Evolutionary conservation across 768 basidiomycete species (phyloP).

Genomic region (Suillus ampliporus): DNA sequence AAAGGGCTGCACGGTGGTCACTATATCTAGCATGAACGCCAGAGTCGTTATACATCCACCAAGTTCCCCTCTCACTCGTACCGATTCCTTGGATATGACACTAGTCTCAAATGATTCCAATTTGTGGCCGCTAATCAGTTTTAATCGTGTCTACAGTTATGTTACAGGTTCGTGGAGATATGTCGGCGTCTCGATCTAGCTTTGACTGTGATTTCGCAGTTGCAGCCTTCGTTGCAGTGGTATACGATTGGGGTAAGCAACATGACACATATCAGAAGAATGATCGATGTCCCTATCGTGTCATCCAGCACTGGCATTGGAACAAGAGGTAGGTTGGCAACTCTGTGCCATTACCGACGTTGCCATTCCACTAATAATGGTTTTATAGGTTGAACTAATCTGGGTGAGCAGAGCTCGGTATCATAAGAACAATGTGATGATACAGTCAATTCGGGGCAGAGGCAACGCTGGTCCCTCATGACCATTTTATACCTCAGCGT

Average conservation of each 20-base stretch:
- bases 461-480: background rate
- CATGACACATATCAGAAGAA: background rate
- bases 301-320: background rate
- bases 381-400: background rate
- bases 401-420: background rate
- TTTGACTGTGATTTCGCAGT: background rate
- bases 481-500: background rate
- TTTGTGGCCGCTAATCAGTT: background rate
- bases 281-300: background rate
- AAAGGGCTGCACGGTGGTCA: background rate
- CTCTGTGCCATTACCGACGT: background rate
- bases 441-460: background rate
- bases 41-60: background rate
- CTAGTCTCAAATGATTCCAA: background rate
- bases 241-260: background rate
- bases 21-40: background rate
- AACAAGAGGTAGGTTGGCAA: background rate
- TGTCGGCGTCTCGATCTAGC: background rate
- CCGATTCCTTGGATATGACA: background rate
- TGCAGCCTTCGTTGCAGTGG: background rate
- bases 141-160: background rate
- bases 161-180: background rate
- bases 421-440: background rate
- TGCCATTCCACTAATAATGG: background rate
- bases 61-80: background rate